Percentiles rank a stretch among this genome's conserved stretches.
Conservation (phyloP, 1,139 yeast species). For the Taiozyma sp. region DNA sequence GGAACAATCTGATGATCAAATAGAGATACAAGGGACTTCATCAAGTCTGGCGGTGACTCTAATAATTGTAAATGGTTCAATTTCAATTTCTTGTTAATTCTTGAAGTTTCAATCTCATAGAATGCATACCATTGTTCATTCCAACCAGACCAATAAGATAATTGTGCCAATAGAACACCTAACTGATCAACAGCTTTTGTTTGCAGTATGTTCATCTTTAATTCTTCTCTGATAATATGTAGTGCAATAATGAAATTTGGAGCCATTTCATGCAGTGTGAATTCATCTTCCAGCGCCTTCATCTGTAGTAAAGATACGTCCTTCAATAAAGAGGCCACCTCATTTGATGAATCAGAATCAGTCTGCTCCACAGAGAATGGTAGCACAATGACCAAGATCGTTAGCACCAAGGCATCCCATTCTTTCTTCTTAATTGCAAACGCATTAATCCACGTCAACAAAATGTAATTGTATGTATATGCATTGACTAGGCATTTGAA, state of each 20-base stretch:
- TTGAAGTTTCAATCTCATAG: slow-evolving; percentile 31
- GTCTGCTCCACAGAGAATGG: slow-evolving; percentile 30
- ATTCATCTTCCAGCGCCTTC: slow-evolving; percentile 16
- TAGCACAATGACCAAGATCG: slow-evolving; percentile 42
- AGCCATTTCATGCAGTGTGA: slow-evolving; percentile 38
- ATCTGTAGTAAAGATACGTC: slow-evolving; percentile 14
- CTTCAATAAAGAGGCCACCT: slow-evolving; percentile 13
- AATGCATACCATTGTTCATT: slow-evolving; percentile 56
- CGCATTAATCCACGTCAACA: slow-evolving; percentile 63
- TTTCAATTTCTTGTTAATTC: slow-evolving; percentile 27
- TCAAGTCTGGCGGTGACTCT: slow-evolving; percentile 48
- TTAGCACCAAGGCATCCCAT: slow-evolving; percentile 57
- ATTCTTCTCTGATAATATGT: slow-evolving; percentile 76
- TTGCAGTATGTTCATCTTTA: slow-evolving; percentile 49
- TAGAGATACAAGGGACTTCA: slow-evolving; percentile 48
- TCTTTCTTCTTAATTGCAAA: slow-evolving; percentile 38
- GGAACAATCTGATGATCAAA: slow-evolving; percentile 41
- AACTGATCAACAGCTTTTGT: slow-evolving; percentile 33
- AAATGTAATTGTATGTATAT: slow-evolving; percentile 47
- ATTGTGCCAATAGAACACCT: slow-evolving; percentile 52
- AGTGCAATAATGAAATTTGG: slow-evolving; percentile 64
- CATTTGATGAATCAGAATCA: slow-evolving; percentile 9
- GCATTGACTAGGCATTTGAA: slow-evolving; percentile 55
- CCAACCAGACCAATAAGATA: slow-evolving; percentile 74
- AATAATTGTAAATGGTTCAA: slow-evolving; percentile 38